Conservation (phyloP, 2,329 filamentous ascomycete genomes). For the Drechslerella stenobrocha region DNA sequence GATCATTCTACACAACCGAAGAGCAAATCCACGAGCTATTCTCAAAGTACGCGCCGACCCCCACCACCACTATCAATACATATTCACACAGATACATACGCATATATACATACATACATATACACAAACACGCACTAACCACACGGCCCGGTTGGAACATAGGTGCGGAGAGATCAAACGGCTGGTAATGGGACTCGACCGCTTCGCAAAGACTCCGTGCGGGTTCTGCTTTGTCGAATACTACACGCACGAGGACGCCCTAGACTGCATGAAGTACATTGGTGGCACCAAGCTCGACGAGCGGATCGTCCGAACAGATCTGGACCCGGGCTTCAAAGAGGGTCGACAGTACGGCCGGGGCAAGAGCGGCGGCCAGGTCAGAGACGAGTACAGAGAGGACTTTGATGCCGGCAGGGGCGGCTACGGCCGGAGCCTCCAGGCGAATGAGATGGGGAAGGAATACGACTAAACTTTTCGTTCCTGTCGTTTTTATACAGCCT, state of each 20-base stretch:
- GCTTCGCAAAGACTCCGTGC: conserved; percentile 95
- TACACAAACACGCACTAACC: conserved; percentile 1
- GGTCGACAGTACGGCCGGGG: conserved; percentile 84
- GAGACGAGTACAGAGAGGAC: conserved; percentile 96
- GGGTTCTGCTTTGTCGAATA: conserved; percentile 99
- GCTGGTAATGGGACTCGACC: conserved; percentile 94
- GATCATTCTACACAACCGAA: conserved; percentile 97
- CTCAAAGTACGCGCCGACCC: conserved; percentile 65
- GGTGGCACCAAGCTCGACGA: conserved; percentile 98
- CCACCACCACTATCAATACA: conserved; percentile 34
- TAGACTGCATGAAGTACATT: conserved; percentile 98
- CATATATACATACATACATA: neutral
- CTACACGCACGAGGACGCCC: conserved; percentile 93
- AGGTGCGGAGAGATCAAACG: conserved; percentile 95
- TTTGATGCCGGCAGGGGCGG: conserved; percentile 94
- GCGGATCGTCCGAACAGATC: conserved; percentile 89
- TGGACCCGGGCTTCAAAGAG: conserved; percentile 94
- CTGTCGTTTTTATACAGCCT: neutral
- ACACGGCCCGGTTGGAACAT: neutral
- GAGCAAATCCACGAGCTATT: conserved; percentile 98
- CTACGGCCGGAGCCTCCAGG: conserved; percentile 62
- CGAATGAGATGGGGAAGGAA: conserved; percentile 38
- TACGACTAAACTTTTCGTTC: conserved; percentile 27
- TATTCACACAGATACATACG: neutral
- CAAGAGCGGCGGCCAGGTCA: conserved; percentile 84